Evolutionary conservation across 139 green algal species (phyloP).

Genomic region (Tetraselmis chui): DNA sequence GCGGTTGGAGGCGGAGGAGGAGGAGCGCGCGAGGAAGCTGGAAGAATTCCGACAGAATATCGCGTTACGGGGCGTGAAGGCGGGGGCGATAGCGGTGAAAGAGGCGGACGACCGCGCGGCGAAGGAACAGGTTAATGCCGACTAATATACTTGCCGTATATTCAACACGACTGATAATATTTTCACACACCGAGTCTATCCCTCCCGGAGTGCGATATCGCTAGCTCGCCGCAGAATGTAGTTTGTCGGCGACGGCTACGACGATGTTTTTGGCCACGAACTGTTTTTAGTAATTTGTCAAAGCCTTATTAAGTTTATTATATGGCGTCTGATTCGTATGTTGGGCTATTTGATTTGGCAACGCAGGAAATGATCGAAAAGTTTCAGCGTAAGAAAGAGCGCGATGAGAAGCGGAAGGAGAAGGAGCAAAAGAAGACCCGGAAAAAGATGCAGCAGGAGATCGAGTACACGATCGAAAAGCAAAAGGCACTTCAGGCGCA

Average conservation of each 20-base stretch:
- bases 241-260: no score
- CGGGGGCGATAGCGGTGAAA: conserved; percentile 1
- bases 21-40: background rate
- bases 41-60: background rate
- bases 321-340: no score
- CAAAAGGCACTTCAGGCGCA: background rate
- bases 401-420: background rate
- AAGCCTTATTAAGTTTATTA: no score
- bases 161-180: no score
- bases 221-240: no score
- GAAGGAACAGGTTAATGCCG: no score
- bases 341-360: no score
- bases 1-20: conserved; percentile 1
- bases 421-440: background rate
- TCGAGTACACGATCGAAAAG: background rate
- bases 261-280: no score
- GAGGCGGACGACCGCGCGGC: conserved; percentile 1
- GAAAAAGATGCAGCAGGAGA: conserved; percentile 1
- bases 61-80: background rate
- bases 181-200: no score
- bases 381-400: conserved; percentile 1
- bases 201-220: no score
- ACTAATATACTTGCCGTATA: no score
- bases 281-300: no score
- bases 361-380: conserved; percentile 1